These are phyloP conservation scores for Saccharomycopsis capsularis DNA, from an alignment of 805 yeast genomes.

Conservation along the genomic window DNA sequence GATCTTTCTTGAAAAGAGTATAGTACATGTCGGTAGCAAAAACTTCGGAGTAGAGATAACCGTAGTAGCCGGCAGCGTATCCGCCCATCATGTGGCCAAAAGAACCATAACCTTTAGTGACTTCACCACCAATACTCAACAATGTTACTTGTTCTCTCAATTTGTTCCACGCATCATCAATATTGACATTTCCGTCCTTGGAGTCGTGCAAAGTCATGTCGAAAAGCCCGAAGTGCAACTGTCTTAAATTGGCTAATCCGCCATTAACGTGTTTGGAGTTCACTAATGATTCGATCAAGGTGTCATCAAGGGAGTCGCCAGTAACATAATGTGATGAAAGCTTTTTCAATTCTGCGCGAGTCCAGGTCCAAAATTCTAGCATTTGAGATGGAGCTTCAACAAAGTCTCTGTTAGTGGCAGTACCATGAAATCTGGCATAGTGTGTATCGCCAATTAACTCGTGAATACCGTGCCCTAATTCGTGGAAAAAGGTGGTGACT, in stretches of 20 bases:
- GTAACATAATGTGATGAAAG: slow-evolving; percentile 64
- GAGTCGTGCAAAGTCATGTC: slow-evolving; percentile 66
- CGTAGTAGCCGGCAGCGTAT: slow-evolving; percentile 81
- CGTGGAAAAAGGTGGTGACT: slow-evolving; percentile 88
- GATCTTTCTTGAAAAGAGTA: slow-evolving; percentile 58
- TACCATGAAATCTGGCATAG: slow-evolving; percentile 66
- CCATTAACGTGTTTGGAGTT: slow-evolving; percentile 70
- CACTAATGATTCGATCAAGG: slow-evolving; percentile 50
- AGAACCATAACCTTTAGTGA: slow-evolving; percentile 63
- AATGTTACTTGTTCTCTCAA: slow-evolving; percentile 57
- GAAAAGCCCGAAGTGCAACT: slow-evolving; percentile 70
- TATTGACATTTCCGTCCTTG: slow-evolving; percentile 32
- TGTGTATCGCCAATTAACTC: slow-evolving; percentile 60
- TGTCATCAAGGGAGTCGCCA: slow-evolving; percentile 50
- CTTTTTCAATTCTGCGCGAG: slow-evolving; percentile 46
- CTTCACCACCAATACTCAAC: slow-evolving; percentile 45
- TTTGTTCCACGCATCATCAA: slow-evolving; percentile 47
- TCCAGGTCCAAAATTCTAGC: slow-evolving; percentile 88
- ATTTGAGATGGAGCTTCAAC: slow-evolving; percentile 90
- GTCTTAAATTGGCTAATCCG: slow-evolving; percentile 65
- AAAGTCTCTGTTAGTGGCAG: slow-evolving; percentile 75
- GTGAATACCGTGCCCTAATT: slow-evolving; percentile 85
- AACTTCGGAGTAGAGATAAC: slow-evolving; percentile 79
- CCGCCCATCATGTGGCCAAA: slow-evolving; percentile 83
- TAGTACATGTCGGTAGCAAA: slow-evolving; percentile 80